These are phyloP conservation scores for Colletotrichum plurivorum DNA, from an alignment of 2,329 filamentous ascomycete genomes.

Conservation along the genomic window DNA sequence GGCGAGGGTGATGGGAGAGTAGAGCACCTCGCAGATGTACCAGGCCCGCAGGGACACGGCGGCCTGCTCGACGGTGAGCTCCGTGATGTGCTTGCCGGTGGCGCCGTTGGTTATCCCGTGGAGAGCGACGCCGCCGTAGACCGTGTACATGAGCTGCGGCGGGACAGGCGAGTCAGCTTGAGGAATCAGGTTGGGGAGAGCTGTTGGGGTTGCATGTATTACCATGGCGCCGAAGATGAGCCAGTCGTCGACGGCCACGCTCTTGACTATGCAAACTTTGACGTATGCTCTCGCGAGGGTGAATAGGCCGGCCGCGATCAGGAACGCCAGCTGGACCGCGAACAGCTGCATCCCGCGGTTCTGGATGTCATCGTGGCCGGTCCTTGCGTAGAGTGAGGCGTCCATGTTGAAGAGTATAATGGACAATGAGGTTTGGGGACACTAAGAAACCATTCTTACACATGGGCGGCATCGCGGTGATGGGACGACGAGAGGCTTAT, in stretches of 20 bases:
- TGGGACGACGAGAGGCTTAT: slow-evolving; percentile 7
- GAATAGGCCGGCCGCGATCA: slow-evolving; percentile 53
- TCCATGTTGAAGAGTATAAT: slow-evolving; percentile 17
- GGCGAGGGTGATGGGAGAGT: slow-evolving; percentile 55
- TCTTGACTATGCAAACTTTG: slow-evolving; percentile 58
- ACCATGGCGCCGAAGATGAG: slow-evolving; percentile 63
- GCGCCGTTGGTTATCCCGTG: slow-evolving; percentile 48
- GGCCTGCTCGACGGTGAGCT: slow-evolving; percentile 43
- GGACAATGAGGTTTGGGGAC: background rate
- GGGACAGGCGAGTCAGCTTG: background rate
- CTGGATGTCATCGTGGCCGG: background rate
- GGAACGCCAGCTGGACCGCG: slow-evolving; percentile 46
- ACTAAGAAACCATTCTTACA: background rate
- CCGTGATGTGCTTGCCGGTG: slow-evolving; percentile 45
- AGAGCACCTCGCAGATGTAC: slow-evolving; percentile 58
- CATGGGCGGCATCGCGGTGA: background rate
- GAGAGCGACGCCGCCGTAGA: slow-evolving; percentile 49
- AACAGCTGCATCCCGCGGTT: slow-evolving; percentile 41
- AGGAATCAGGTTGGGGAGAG: background rate
- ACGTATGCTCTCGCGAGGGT: slow-evolving; percentile 61
- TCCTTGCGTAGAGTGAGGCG: slow-evolving; percentile 10
- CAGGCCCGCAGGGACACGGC: slow-evolving; percentile 50
- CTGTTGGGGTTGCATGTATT: slow-evolving; percentile 14
- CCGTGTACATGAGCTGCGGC: slow-evolving; percentile 51
- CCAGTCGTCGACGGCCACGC: slow-evolving; percentile 61